Conservation (phyloP, 2,329 filamentous ascomycete genomes). For the Scytalidium lignicola region DNA sequence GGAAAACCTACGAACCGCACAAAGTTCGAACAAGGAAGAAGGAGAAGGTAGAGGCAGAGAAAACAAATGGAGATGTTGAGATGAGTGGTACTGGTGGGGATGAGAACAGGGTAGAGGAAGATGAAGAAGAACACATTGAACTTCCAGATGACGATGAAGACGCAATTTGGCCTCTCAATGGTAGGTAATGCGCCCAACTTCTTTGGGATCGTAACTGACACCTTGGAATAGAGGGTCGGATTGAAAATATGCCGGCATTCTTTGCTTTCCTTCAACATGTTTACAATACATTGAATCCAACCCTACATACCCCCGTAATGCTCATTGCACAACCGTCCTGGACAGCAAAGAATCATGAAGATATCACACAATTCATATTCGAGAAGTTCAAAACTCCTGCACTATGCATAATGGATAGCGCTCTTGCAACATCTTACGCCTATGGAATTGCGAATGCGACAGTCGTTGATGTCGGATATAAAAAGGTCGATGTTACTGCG, state of each 20-base stretch:
- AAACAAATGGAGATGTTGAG: not conserved
- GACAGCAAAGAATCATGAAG: constrained; percentile 82
- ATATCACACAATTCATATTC: constrained; percentile 89
- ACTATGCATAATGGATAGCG: constrained; percentile 85
- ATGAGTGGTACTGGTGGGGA: not conserved
- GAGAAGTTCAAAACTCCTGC: constrained; percentile 95
- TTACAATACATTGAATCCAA: constrained; percentile 81
- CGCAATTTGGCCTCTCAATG: constrained; percentile 78
- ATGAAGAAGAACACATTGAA: constrained; percentile 69
- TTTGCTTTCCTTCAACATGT: constrained; percentile 90
- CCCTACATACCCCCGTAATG: constrained; percentile 90
- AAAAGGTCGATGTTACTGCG: constrained; percentile 90
- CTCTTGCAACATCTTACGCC: constrained; percentile 81
- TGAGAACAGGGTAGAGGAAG: constrained; percentile 13
- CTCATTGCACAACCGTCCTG: constrained; percentile 86
- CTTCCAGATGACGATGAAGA: constrained; percentile 83
- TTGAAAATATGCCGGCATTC: constrained; percentile 88
- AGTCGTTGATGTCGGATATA: constrained; percentile 83
- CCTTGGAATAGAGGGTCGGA: constrained; percentile 58
- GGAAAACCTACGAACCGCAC: constrained; percentile 75
- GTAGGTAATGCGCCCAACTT: constrained; percentile 30
- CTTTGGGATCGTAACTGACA: constrained; percentile 8
- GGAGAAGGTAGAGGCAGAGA: constrained; percentile 23
- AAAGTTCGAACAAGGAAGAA: constrained; percentile 66
- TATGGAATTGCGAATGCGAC: constrained; percentile 71